Evolutionary conservation across 1,284 basidiomycete species (phyloP), one percentile per base, ranked within the genome.

Genomic region (Coniferiporia sulphurascens): DNA sequence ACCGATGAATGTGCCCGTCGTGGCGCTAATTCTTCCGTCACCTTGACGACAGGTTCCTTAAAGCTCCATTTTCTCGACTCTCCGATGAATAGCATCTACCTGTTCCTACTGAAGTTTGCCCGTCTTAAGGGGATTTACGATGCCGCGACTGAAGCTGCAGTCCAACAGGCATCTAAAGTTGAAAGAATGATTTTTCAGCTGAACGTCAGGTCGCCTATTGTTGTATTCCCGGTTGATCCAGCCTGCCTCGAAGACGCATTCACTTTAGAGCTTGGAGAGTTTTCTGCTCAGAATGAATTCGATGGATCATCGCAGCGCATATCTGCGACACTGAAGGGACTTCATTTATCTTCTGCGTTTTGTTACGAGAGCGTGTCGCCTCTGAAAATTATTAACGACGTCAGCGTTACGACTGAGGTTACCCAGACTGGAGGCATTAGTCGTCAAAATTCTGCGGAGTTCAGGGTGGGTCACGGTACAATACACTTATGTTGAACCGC

Each of bases 71-170:
- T 95, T 72, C 80, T 97, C 60, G 92, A 97, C 69, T 81, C 89
- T 63, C 92, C 95, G 7, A 78, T 98, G 22, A 92, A 87, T 56
- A 87, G 91, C 65, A 84, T 99, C 36, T 91, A 93, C 67, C 72
- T 86, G 21, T 99, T 96, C 75, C 75, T 95, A 57, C 77, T 85
- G 65, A 93, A 95, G 71, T 87, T 99, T 56, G 93, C 94, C 1
- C 88, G 86, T 64, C 83, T 98, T 67, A 97, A 97, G 74, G 91
- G 91, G 1, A 75, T 99, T 7, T 99, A 99, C 68, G 96, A 99
- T 72, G 87, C 94, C n/a, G 93, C 96, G 7, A 91, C 93, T 4
- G 85, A 91, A 70, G 96, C 87, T 17, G 97, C 97, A 19, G 93
- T 92, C 7, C 94, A 98, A 69, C 84, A 86, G 54, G 97, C 95